These are phyloP conservation scores for Fusarium aywerte DNA, from an alignment of 2,329 filamentous ascomycete genomes.

Conservation along the genomic window DNA sequence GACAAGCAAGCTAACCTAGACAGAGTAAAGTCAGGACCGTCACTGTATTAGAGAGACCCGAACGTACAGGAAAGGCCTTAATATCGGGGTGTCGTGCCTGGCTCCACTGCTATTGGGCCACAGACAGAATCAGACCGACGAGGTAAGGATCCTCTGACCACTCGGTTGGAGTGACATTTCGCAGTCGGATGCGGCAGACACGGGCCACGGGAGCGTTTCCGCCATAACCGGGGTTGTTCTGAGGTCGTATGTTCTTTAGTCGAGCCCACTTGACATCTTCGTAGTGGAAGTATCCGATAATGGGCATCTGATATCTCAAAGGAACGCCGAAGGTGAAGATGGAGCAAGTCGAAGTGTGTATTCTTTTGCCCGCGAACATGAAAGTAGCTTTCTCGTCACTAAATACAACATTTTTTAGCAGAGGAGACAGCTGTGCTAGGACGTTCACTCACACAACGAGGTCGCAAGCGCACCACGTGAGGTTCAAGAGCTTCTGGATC, in stretches of 20 bases:
- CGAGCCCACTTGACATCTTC: neutral
- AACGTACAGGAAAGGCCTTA: neutral
- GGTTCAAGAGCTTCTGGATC: neutral
- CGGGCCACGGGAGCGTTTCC: neutral
- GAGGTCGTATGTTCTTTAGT: neutral
- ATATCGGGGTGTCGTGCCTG: neutral
- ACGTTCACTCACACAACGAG: neutral
- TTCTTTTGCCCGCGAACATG: neutral
- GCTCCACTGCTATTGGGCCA: neutral
- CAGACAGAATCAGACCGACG: neutral
- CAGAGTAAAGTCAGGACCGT: fast-evolving
- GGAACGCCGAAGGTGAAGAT: neutral
- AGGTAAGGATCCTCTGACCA: neutral
- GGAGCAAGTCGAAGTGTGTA: neutral
- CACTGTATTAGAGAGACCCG: fast-evolving
- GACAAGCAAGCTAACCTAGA: neutral
- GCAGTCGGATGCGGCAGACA: neutral
- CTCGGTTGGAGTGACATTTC: neutral
- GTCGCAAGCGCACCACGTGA: no score
- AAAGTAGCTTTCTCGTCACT: neutral
- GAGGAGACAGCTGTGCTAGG: fast-evolving
- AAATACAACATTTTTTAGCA: neutral
- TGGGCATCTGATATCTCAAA: neutral
- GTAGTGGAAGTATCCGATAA: neutral
- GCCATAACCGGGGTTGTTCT: neutral